Evolutionary conservation across 1,139 yeast genomes (phyloP), one percentile per base, ranked within the genome.

Genomic region (Zygotorulaspora mrakii): DNA sequence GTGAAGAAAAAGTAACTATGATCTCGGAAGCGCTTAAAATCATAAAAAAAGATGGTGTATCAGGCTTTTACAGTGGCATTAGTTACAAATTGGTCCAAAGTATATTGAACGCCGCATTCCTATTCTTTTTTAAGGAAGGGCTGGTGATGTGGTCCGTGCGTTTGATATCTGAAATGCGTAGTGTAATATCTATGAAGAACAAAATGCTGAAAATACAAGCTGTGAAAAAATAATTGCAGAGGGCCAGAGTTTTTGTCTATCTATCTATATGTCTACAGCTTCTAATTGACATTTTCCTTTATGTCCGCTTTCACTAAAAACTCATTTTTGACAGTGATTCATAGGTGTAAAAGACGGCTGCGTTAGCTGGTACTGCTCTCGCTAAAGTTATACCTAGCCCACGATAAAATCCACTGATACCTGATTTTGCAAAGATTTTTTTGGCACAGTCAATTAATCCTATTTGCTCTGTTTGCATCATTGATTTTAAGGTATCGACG

Each of bases 61-160:
- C 52, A 11, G 87, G 91, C 2, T 77, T 89, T 46, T 88, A 88
- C 66, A 79, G 82, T 37, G 96, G 96, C 1, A 73, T 89, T 50
- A 68, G 76, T 36, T 79, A 89, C 39, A 89, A 89, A 66, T 71
- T 89, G 46, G 61, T 82, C 22, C 97, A 89, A 65, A 80, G 91
- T 42, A 87, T 89, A 39, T 62, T 82, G 43, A 86, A 95, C 31
- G 94, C 96, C 4, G 96, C 96, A 1, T 84, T 89, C 57, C 71
- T 89, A 55, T 89, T 89, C 62, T 85, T 82, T 63, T 88, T 89
- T 66, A 89, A 89, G 67, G 96, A 89, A 62, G 91, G 85, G 63
- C 73, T 88, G 49, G 73, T 80, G 43, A 55, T 43, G 11, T 50
- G 50, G 48, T 39, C 52, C n/a, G 26, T 51, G 27, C 51, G 42